Conservation (phyloP, 257 asterid species). For the Penstemon eatonii region DNA sequence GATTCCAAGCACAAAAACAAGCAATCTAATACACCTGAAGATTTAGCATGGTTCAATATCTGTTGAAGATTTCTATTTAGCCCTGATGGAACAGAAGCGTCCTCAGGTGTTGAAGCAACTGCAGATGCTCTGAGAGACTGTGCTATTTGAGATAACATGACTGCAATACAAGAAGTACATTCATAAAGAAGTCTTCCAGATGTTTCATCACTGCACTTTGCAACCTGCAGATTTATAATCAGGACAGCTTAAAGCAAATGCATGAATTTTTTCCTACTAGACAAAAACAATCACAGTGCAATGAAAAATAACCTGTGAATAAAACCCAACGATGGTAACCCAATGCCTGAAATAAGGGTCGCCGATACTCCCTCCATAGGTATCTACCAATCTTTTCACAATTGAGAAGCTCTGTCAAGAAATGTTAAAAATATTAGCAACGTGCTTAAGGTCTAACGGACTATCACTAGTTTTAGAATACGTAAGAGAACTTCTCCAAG, state of each 20-base stretch:
- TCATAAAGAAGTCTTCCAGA: slow-evolving; percentile 80
- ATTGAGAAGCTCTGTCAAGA: slow-evolving; percentile 74
- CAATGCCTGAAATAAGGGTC: slow-evolving; percentile 71
- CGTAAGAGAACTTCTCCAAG: slow-evolving; percentile 24
- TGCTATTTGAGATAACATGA: slow-evolving; percentile 68
- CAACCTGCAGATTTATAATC: slow-evolving; percentile 53
- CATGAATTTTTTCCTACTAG: slow-evolving; percentile 21
- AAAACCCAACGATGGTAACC: slow-evolving; percentile 65
- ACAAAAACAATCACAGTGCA: slow-evolving; percentile 15
- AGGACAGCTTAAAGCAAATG: slow-evolving; percentile 28
- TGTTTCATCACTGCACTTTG: slow-evolving; percentile 56
- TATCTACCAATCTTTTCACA: slow-evolving; percentile 67
- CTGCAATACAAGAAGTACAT: slow-evolving; percentile 80
- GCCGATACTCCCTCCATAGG: slow-evolving; percentile 51
- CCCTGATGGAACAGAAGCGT: slow-evolving; percentile 41
- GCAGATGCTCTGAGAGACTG: slow-evolving; percentile 66
- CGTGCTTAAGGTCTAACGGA: slow-evolving; percentile 26
- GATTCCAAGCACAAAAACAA: slow-evolving; percentile 81
- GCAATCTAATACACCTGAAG: slow-evolving; percentile 59
- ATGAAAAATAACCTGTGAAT: slow-evolving; percentile 68
- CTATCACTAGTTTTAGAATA: slow-evolving; percentile 14
- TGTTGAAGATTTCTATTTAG: slow-evolving; percentile 52
- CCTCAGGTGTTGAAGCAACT: slow-evolving; percentile 48
- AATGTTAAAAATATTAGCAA: slow-evolving; percentile 24
- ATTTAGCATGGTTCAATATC: slow-evolving; percentile 67